These are phyloP conservation scores for Trametes versicolor DNA, from an alignment of 1,284 basidiomycete species.

Conservation along the genomic window DNA sequence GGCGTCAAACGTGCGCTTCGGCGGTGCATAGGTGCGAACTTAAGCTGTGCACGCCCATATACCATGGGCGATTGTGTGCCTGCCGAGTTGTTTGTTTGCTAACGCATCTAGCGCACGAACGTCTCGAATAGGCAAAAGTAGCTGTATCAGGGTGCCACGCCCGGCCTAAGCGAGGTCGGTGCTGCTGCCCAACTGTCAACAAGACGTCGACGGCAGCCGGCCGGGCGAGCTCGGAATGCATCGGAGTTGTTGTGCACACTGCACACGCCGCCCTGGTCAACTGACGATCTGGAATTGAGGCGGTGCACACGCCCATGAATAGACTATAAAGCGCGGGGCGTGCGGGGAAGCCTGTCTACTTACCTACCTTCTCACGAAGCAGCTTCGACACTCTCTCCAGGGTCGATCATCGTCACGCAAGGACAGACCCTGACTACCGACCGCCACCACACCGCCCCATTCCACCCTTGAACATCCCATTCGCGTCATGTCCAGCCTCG, in stretches of 20 bases:
- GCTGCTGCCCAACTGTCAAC: not conserved
- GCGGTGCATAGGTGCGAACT: not conserved
- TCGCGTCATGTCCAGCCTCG: slow-evolving; percentile 31
- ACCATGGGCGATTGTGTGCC: not conserved
- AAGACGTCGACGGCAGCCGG: not conserved
- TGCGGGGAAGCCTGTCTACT: not conserved
- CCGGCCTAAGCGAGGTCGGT: slow-evolving; percentile 4
- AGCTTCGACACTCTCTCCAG: not conserved
- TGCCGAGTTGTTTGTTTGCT: slow-evolving; percentile 15
- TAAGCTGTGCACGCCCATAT: not conserved
- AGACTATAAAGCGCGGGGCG: slow-evolving; percentile 6
- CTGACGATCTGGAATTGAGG: slow-evolving; percentile 9
- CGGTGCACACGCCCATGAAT: slow-evolving; percentile 5
- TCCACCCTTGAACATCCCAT: not conserved
- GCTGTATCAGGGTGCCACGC: not conserved
- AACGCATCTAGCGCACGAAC: not conserved
- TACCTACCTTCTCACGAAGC: slow-evolving; percentile 5
- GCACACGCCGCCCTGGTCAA: slow-evolving; percentile 11
- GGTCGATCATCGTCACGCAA: not conserved
- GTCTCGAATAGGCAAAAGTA: slow-evolving; percentile 11
- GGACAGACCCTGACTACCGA: not conserved
- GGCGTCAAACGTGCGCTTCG: not conserved
- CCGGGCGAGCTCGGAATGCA: not conserved
- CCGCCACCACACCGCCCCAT: not conserved
- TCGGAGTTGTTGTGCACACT: slow-evolving; percentile 5